phyloP scores from a whole-genome alignment of 2,329 filamentous ascomycete genomes.

The Orbilia ellipsospora region DNA sequence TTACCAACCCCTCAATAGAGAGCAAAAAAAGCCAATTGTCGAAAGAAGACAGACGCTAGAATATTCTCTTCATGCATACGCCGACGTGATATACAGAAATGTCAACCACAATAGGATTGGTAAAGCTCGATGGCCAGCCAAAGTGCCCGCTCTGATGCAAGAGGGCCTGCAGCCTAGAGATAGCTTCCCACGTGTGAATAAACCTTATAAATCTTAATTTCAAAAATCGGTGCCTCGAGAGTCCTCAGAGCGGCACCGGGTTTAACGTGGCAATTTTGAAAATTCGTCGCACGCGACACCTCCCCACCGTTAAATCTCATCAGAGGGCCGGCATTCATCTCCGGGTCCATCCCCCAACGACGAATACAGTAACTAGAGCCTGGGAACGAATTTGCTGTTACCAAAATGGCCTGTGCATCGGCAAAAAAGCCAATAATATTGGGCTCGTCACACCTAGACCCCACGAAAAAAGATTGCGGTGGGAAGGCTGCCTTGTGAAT shows the following conservation, averaged over 20 bases:
- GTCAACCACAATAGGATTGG: not conserved
- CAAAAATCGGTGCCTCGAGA: slow-evolving; percentile 18
- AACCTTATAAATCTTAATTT: slow-evolving; percentile 30
- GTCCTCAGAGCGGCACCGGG: not conserved
- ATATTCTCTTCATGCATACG: too few species aligned
- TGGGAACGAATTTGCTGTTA: slow-evolving; percentile 1
- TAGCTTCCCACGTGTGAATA: slow-evolving; percentile 40
- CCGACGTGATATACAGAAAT: too few species aligned
- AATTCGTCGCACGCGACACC: not conserved
- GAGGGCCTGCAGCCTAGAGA: slow-evolving; percentile 33
- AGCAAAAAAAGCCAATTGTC: too few species aligned
- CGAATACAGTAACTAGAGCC: slow-evolving; percentile 43
- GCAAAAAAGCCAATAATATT: slow-evolving; percentile 16
- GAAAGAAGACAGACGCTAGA: too few species aligned
- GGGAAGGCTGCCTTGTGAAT: slow-evolving; percentile 46
- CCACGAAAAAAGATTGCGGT: slow-evolving; percentile 14
- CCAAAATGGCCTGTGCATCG: slow-evolving; percentile 13
- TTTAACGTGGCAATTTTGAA: slow-evolving; percentile 6
- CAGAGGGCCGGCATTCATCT: not conserved
- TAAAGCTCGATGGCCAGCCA: not conserved
- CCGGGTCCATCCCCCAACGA: not conserved
- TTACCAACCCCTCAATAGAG: too few species aligned
- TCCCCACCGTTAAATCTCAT: not conserved
- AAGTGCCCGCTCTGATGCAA: slow-evolving; percentile 26
- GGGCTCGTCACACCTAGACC: slow-evolving; percentile 1